Evolutionary conservation across 352 stramenopile genomes (phyloP).

Genomic region (Phytophthora cactorum): DNA sequence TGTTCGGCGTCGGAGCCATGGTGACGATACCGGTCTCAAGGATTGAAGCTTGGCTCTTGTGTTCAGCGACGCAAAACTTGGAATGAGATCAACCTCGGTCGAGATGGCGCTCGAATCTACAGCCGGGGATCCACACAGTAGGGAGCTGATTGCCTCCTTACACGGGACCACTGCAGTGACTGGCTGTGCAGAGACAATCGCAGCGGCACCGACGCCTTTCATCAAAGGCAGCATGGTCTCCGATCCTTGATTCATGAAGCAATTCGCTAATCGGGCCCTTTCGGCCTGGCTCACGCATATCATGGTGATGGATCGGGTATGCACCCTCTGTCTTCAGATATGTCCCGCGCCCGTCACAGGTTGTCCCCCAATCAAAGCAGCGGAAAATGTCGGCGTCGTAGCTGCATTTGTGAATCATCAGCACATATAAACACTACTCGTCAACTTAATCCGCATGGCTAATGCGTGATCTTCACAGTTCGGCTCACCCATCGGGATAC

Average conservation of each 20-base stretch:
- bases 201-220: too few relatives aligned
- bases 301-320: background rate
- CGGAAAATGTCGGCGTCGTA: background rate
- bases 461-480: too few relatives aligned
- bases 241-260: background rate
- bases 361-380: background rate
- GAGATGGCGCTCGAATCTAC: background rate
- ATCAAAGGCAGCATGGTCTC: background rate
- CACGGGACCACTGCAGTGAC: too few relatives aligned
- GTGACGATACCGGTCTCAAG: background rate
- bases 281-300: background rate
- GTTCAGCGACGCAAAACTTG: conserved; percentile 4
- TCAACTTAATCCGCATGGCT: background rate
- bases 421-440: background rate
- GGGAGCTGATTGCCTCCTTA: background rate
- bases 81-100: conserved; percentile 8
- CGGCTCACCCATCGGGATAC: too few relatives aligned
- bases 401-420: background rate
- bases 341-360: background rate
- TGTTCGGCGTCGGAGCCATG: conserved; percentile 11
- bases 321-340: background rate
- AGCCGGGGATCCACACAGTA: background rate
- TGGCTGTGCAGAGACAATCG: too few relatives aligned
- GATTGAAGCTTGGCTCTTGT: background rate
- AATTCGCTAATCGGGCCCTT: background rate